Percentiles rank a stretch among this genome's conserved stretches.
Evolutionary conservation across 192 early-diverging fungal species (phyloP).

Genomic region (Rhizophagus clarus): DNA sequence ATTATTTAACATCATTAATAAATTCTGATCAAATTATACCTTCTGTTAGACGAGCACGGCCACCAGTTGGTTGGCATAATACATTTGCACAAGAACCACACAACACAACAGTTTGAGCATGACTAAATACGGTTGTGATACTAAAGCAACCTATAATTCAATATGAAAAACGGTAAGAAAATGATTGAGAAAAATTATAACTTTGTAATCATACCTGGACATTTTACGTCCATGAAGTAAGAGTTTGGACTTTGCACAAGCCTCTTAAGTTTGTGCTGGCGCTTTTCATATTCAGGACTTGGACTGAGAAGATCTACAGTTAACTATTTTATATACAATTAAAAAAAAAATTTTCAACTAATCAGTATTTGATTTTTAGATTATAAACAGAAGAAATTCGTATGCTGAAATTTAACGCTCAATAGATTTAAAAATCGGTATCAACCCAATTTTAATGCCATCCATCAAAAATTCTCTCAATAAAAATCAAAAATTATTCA

Average conservation of each 20-base stretch:
- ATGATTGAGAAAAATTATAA: not conserved
- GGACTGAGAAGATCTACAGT: slow-evolving; percentile 96
- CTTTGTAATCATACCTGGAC: slow-evolving; percentile 57
- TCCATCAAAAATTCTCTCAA: not conserved
- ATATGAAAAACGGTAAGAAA: not conserved
- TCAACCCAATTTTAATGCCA: not conserved
- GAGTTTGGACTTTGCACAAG: slow-evolving; percentile 96
- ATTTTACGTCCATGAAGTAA: slow-evolving; percentile 99
- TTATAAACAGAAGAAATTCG: not conserved
- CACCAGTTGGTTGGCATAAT: slow-evolving; percentile 99
- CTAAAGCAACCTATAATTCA: slow-evolving; percentile 78
- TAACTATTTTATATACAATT: slow-evolving; percentile 62
- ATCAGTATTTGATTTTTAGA: not conserved
- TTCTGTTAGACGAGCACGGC: slow-evolving; percentile 95
- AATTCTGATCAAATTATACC: slow-evolving; percentile 50
- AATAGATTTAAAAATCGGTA: too few species aligned
- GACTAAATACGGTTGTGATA: slow-evolving; percentile 99
- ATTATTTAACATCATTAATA: not conserved
- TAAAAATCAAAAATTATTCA: not conserved
- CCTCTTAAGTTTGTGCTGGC: slow-evolving; percentile 94
- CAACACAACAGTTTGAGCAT: slow-evolving; percentile 98
- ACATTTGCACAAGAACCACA: slow-evolving; percentile 96
- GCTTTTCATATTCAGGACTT: slow-evolving; percentile 74
- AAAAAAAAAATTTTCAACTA: not conserved
- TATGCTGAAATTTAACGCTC: too few species aligned